These are phyloP conservation scores for Acephala macrosclerotiorum DNA, from an alignment of 2,329 filamentous ascomycete species.

Conservation along the genomic window DNA sequence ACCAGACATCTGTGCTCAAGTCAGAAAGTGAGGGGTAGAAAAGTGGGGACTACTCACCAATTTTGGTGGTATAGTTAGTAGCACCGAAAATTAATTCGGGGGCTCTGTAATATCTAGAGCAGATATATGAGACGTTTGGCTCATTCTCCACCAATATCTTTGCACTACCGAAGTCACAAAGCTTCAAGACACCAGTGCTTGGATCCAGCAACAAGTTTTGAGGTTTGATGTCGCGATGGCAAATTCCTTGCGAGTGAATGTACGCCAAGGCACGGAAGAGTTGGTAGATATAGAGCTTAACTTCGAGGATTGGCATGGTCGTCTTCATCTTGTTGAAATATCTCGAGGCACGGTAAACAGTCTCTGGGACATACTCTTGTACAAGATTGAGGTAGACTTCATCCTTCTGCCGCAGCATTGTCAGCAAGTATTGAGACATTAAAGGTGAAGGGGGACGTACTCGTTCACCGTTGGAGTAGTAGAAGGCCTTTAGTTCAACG, in stretches of 20 bases:
- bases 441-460: slow-evolving; percentile 62
- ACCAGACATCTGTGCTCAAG: slow-evolving; percentile 84
- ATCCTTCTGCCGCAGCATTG: slow-evolving; percentile 73
- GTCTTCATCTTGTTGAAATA: slow-evolving; percentile 99
- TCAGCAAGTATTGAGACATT: slow-evolving; percentile 23
- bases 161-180: slow-evolving; percentile 98
- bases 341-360: slow-evolving; percentile 94
- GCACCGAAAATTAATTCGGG: slow-evolving; percentile 98
- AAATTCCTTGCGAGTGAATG: slow-evolving; percentile 99
- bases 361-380: slow-evolving; percentile 97
- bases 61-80: slow-evolving; percentile 99
- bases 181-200: slow-evolving; percentile 88
- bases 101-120: slow-evolving; percentile 97
- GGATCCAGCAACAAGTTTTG: slow-evolving; percentile 97
- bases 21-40: slow-evolving; percentile 30
- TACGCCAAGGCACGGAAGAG: slow-evolving; percentile 98
- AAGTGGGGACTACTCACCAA: slow-evolving; percentile 70
- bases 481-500: slow-evolving; percentile 98
- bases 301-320: slow-evolving; percentile 97
- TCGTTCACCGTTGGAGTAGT: slow-evolving; percentile 98
- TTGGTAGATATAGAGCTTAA: slow-evolving; percentile 99
- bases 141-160: slow-evolving; percentile 99
- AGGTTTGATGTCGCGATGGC: slow-evolving; percentile 98
- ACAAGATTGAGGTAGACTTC: slow-evolving; percentile 99
- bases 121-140: slow-evolving; percentile 99